Evolutionary conservation across 2,329 filamentous ascomycete genomes (phyloP), one percentile per base, ranked within the genome.

Genomic region (Fonsecaea nubica): DNA sequence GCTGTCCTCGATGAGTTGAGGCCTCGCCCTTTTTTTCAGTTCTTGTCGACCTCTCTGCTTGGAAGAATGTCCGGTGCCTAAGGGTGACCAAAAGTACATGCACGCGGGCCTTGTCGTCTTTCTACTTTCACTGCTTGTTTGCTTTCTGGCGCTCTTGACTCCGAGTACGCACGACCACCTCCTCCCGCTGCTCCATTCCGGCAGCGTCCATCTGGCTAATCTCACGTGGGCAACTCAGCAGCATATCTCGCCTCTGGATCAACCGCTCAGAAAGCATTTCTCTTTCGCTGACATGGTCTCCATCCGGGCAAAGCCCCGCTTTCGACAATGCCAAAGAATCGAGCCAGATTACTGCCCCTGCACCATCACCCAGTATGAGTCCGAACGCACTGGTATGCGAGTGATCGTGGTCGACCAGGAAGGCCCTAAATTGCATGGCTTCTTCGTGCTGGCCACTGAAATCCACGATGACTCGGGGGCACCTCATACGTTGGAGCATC

Each of bases 401-500:
- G 91, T 97, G 38, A 89, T 97, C 48, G 92, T 97, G 58, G 92
- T 96, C 72, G 91, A 98, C 77, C 90, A 93, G 73, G 89, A 95
- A 76, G 94, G 95, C 0, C 95, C 95, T n/a, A 98, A 97, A 78
- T 87, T 97, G 68, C 90, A 92, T 72, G 95, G 95, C 38, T 97
- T 96, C 80, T 99, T 99, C 79, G 90, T 93, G 38, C 85, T 99
- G 61, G 95, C 95, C 38, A 99, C 95, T 2, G 95, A 99, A 80
- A 98, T 99, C 73, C 90, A 96, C 74, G 95, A 99, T 80, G 93
- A 99, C 78, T 98, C 94, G 10, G 95, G 95, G 48, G 91, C 95
- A 13, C 95, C 91, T 4, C 91, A 94, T 75, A 93, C 91, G 0
- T 83, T 94, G n/a, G 90, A 94, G 79, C 90, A 93, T 77, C 80